phyloP scores from a whole-genome alignment of 345 rosid species.

The Linum tenue region DNA sequence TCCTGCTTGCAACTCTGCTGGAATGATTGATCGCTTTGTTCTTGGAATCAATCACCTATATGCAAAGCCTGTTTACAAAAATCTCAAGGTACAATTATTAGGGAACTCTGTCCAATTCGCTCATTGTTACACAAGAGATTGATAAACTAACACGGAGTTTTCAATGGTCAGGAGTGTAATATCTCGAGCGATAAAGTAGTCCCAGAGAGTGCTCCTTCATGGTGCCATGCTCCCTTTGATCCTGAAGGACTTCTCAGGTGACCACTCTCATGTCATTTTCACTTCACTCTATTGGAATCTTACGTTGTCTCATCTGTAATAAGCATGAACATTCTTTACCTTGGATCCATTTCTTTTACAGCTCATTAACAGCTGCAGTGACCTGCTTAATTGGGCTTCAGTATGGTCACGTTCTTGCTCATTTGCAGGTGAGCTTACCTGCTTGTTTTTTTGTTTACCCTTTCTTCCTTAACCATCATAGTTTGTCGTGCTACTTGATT shows the following conservation, averaged over 20 bases:
- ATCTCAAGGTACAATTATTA: conserved; percentile 41
- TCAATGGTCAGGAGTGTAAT: not conserved
- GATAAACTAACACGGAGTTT: too few species aligned
- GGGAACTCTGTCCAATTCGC: conserved; percentile 5
- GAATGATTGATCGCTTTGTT: conserved; percentile 67
- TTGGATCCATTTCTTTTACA: conserved; percentile 27
- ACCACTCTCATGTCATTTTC: not conserved
- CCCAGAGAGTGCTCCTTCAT: conserved; percentile 71
- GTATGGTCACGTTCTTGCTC: conserved; percentile 68
- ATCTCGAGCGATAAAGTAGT: not conserved
- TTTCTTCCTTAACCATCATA: not conserved
- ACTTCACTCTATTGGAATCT: not conserved
- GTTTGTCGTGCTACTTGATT: conserved; percentile 2
- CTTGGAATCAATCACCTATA: conserved; percentile 69
- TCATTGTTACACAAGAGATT: not conserved
- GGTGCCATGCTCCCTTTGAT: conserved; percentile 96
- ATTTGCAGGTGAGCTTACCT: conserved; percentile 50
- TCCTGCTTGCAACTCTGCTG: conserved; percentile 80
- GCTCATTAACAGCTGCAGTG: conserved; percentile 73
- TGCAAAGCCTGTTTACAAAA: conserved; percentile 49
- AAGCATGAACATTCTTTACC: not conserved
- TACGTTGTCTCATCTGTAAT: too few species aligned
- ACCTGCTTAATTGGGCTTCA: conserved; percentile 80
- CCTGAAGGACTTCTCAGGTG: conserved; percentile 90
- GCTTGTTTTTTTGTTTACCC: not conserved